Evolutionary conservation across 495 filamentous ascomycete species (phyloP).

Genomic region (Podospora comata): DNA sequence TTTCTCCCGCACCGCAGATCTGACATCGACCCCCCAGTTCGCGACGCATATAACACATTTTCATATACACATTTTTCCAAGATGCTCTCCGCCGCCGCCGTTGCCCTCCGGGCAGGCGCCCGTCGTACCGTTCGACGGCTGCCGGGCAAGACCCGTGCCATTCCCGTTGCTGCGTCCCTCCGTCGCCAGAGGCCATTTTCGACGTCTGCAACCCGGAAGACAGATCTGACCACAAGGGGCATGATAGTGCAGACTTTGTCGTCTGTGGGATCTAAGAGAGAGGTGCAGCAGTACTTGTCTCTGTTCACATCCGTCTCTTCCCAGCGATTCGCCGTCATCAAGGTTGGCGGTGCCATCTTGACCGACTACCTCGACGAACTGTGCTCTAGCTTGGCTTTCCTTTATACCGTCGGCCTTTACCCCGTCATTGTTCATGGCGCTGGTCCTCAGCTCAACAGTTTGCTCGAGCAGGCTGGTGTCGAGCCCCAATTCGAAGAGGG

Average conservation of each 20-base stretch:
- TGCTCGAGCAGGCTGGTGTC: constrained; percentile 86
- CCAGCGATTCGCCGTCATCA: constrained; percentile 98
- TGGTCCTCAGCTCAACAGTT: constrained; percentile 91
- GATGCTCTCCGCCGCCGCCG: constrained; percentile 38
- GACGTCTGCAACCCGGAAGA: constrained; percentile 36
- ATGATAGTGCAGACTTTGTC: constrained; percentile 93
- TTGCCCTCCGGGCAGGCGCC: constrained; percentile 44
- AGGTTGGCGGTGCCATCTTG: constrained; percentile 95
- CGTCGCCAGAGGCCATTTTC: constrained; percentile 31
- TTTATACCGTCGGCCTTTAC: constrained; percentile 93
- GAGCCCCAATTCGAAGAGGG: constrained; percentile 97
- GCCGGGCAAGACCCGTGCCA: constrained; percentile 28
- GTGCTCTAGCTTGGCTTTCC: constrained; percentile 82
- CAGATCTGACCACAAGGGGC: constrained; percentile 63
- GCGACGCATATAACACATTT: neutral
- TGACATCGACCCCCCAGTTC: neutral
- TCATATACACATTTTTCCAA: constrained; percentile 9
- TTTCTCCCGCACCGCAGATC: neutral
- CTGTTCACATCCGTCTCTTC: constrained; percentile 97
- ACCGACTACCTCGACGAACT: constrained; percentile 91
- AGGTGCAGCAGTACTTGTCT: constrained; percentile 97
- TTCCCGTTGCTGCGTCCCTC: constrained; percentile 26
- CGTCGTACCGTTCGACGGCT: constrained; percentile 41
- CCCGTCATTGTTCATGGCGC: constrained; percentile 96
- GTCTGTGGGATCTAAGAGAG: constrained; percentile 94